These are phyloP conservation scores for Wickerhamiella siamensis DNA, from an alignment of 805 yeast genomes.

Conservation along the genomic window DNA sequence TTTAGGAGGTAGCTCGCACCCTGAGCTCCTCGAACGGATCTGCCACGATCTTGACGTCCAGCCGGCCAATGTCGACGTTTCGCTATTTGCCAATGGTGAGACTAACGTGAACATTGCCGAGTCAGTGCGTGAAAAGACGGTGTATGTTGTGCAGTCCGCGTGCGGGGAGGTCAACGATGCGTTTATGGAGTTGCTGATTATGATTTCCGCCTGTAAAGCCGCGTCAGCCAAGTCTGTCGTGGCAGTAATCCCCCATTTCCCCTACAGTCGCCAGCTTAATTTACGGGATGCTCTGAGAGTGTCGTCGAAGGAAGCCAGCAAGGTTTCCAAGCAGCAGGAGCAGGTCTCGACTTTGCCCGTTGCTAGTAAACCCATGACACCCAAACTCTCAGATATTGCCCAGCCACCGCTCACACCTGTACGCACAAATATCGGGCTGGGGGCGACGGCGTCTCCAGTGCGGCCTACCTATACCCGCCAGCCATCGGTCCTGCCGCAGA, in stretches of 20 bases:
- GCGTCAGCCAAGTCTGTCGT: constrained; percentile 83
- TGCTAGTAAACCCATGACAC: neutral
- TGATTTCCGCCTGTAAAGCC: constrained; percentile 83
- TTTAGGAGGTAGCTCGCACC: constrained; percentile 85
- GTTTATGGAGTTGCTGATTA: constrained; percentile 66
- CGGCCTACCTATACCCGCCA: neutral
- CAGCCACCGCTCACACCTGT: neutral
- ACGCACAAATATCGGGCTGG: neutral
- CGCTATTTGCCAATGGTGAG: constrained; percentile 64
- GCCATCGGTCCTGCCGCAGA: neutral
- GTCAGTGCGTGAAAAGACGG: constrained; percentile 92
- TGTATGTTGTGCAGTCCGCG: constrained; percentile 76
- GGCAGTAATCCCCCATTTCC: constrained; percentile 84
- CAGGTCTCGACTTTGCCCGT: neutral
- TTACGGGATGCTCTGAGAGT: constrained; percentile 46
- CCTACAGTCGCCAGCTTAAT: constrained; percentile 93
- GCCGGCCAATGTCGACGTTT: constrained; percentile 43
- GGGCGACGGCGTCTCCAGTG: neutral
- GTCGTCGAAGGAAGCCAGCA: neutral
- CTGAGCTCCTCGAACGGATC: constrained; percentile 56
- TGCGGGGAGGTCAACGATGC: constrained; percentile 81
- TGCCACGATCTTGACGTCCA: constrained; percentile 66
- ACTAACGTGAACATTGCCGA: constrained; percentile 74
- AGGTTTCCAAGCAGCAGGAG: neutral
- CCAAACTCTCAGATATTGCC: neutral